phyloP scores from a whole-genome alignment of 2,329 filamentous ascomycete genomes.

The Pezicula carpinea region DNA sequence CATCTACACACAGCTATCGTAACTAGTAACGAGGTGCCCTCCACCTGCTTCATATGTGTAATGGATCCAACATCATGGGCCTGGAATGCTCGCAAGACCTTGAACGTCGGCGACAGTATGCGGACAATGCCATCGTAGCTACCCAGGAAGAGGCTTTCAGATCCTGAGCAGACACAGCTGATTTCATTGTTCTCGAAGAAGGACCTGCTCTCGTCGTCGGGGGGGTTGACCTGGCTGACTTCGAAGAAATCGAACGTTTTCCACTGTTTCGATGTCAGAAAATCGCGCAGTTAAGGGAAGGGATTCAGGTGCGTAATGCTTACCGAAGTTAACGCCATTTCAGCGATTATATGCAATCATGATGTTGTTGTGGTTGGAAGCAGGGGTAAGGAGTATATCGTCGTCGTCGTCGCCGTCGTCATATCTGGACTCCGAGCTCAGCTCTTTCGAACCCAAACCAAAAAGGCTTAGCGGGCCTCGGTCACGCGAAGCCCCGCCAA shows the following conservation, averaged over 20 bases:
- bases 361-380: no score
- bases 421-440: no score
- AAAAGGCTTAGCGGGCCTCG: no score
- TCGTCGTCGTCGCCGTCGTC: no score
- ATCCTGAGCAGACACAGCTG: constrained; percentile 78
- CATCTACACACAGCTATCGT: constrained; percentile 59
- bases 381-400: no score
- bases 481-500: no score
- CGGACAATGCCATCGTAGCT: constrained; percentile 81
- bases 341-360: not conserved
- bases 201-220: constrained; percentile 72
- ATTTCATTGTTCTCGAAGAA: constrained; percentile 81
- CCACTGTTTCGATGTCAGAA: no score
- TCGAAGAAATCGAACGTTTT: constrained; percentile 99
- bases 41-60: constrained; percentile 88
- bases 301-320: not conserved
- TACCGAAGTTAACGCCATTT: constrained; percentile 25
- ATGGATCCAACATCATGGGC: constrained; percentile 77
- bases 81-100: constrained; percentile 78
- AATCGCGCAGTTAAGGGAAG: no score
- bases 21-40: constrained; percentile 79
- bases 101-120: constrained; percentile 84
- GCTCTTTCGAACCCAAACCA: no score
- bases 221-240: constrained; percentile 74
- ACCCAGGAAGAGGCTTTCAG: constrained; percentile 85